Conservation (phyloP, 257 asterid species). For the Cordia subcordata region DNA sequence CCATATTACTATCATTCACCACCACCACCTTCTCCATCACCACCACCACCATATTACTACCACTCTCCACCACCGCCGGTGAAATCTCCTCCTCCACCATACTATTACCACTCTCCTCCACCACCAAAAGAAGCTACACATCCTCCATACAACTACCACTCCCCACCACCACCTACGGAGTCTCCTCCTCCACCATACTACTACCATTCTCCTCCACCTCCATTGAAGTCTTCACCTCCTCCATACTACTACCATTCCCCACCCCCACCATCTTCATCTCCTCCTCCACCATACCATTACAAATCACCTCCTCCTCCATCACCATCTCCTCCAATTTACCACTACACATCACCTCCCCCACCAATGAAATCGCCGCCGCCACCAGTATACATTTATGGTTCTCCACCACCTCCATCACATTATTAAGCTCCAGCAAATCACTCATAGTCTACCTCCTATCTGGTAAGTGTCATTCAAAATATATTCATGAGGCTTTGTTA, state of each 20-base stretch:
- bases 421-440: conserved; percentile 3
- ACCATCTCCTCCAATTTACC: conserved; percentile 2
- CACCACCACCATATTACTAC: conserved; percentile 37
- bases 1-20: conserved; percentile 14
- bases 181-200: conserved; percentile 17
- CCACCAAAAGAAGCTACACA: conserved; percentile 35
- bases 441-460: background rate
- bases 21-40: conserved; percentile 16
- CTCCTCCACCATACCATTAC: conserved; percentile 14
- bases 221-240: background rate
- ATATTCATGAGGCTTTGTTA: no score
- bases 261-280: conserved; percentile 7
- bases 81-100: conserved; percentile 23
- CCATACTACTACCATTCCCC: conserved; percentile 14
- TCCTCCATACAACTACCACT: conserved; percentile 26
- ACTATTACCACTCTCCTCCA: conserved; percentile 27
- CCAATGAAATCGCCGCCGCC: conserved; percentile 32
- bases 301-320: conserved; percentile 17
- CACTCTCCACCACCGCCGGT: conserved; percentile 37
- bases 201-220: conserved; percentile 37
- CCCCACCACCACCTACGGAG: conserved; percentile 25
- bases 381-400: conserved; percentile 10
- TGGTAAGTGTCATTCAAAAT: conserved; percentile 1
- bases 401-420: conserved; percentile 23
- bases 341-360: conserved; percentile 30